These are phyloP conservation scores for Trichophyton benhamiae DNA, from an alignment of 2,329 filamentous ascomycete species.

Conservation along the genomic window DNA sequence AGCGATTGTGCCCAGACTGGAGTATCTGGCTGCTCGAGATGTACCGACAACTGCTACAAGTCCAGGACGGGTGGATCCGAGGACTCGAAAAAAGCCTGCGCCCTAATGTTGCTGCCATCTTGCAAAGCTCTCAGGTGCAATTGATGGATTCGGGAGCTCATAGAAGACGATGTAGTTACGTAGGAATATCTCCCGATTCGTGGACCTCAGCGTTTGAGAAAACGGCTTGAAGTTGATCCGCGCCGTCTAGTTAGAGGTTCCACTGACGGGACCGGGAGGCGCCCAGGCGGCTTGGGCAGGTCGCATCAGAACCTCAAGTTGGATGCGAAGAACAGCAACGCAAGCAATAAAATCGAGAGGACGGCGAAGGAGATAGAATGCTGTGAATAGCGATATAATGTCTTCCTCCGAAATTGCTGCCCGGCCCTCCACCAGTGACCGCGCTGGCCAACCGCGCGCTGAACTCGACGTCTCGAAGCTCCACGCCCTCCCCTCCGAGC, in stretches of 20 bases:
- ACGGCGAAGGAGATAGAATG: not conserved
- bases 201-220: too few relatives aligned
- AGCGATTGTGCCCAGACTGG: conserved; percentile 71
- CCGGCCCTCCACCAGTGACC: conserved; percentile 24
- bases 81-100: not conserved
- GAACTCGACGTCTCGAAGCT: conserved; percentile 87
- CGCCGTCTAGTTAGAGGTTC: not conserved
- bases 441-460: conserved; percentile 25
- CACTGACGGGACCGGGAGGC: too few relatives aligned
- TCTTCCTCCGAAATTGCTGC: conserved; percentile 26
- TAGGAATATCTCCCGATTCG: not conserved
- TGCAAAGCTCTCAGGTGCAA: not conserved
- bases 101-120: not conserved
- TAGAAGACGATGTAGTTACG: not conserved
- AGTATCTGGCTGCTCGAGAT: conserved; percentile 37
- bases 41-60: conserved; percentile 27
- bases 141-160: not conserved
- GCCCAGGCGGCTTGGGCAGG: too few relatives aligned
- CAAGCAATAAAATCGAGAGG: not conserved
- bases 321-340: not conserved
- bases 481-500: conserved; percentile 76
- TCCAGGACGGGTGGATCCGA: conserved; percentile 7
- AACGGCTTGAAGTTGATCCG: not conserved
- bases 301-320: not conserved
- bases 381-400: conserved; percentile 19